Percentiles rank a stretch among this genome's conserved stretches.
These are phyloP conservation scores for Fusarium algeriense DNA, from an alignment of 2,329 filamentous ascomycete genomes.

Conservation along the genomic window DNA sequence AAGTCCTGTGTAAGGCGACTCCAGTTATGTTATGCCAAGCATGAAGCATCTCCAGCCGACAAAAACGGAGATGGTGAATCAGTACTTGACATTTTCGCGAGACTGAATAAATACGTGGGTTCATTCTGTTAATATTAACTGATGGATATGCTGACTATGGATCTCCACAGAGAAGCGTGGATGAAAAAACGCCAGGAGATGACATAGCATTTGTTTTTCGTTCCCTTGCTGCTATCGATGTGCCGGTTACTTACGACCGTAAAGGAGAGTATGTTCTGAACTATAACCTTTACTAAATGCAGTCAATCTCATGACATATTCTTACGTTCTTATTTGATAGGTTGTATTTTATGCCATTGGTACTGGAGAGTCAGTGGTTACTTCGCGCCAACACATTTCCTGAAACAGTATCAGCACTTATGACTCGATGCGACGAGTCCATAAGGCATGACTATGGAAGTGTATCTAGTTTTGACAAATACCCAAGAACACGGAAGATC, in stretches of 20 bases:
- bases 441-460: background rate
- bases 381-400: fast-evolving
- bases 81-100: background rate
- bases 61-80: background rate
- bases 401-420: background rate
- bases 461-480: fast-evolving
- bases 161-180: background rate
- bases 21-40: background rate
- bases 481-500: fast-evolving
- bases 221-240: background rate
- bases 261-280: background rate
- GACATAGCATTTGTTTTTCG: background rate
- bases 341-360: background rate
- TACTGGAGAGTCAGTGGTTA: background rate
- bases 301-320: too few relatives aligned
- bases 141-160: too few relatives aligned
- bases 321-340: fast-evolving
- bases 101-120: background rate
- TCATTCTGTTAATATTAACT: too few relatives aligned
- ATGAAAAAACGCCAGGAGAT: background rate
- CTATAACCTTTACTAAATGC: too few relatives aligned
- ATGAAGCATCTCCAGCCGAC: background rate
- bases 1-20: background rate
- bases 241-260: background rate
- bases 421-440: background rate